A percentile compares a stretch with the other conserved stretches of the same genome.
Evolutionary conservation across 306 rosid species (phyloP).

Genomic region (Corylus americana): DNA sequence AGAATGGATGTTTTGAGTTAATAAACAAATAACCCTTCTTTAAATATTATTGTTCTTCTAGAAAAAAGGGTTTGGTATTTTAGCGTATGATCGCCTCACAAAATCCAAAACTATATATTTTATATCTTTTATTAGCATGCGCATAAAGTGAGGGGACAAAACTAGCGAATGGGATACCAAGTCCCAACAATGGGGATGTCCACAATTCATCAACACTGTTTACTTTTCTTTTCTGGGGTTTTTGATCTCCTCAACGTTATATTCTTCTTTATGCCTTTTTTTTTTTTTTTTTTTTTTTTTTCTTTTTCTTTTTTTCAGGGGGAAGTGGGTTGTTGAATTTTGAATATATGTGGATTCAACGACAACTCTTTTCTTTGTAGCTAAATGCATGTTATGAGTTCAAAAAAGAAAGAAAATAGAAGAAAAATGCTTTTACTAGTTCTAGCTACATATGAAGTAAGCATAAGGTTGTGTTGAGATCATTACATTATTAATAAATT

Average conservation of each 20-base stretch:
- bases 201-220: neutral
- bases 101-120: slow-evolving; percentile 28
- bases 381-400: no score
- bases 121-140: slow-evolving; percentile 53
- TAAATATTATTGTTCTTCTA: slow-evolving; percentile 35
- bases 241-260: neutral
- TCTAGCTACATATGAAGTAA: neutral
- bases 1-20: neutral
- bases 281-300: neutral
- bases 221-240: neutral
- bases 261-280: neutral
- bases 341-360: no score
- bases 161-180: slow-evolving; percentile 23
- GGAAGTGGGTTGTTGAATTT: neutral
- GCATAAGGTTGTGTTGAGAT: neutral
- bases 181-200: slow-evolving; percentile 15
- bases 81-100: slow-evolving; percentile 22
- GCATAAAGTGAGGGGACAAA: slow-evolving; percentile 64
- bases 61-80: slow-evolving; percentile 32
- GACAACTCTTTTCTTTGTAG: no score
- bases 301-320: no score
- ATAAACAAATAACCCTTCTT: neutral
- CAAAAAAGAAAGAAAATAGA: neutral
- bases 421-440: neutral
- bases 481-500: neutral